Conservation (phyloP, 306 rosid species). For the Begonia peltatifolia region DNA sequence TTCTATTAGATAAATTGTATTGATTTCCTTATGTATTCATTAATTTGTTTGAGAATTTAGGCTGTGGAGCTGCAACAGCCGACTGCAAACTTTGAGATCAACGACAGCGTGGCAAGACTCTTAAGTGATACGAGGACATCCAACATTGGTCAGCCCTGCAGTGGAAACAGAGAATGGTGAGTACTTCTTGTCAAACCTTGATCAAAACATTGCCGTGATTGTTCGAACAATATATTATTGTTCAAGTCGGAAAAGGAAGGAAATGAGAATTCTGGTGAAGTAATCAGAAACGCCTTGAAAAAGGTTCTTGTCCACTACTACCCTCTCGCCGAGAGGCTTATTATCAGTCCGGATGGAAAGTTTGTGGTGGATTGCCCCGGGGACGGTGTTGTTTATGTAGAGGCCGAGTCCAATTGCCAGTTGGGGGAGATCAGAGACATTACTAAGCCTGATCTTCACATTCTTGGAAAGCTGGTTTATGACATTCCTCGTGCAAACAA, state of each 20-base stretch:
- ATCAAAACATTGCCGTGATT: constrained; percentile 50
- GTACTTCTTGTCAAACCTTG: constrained; percentile 68
- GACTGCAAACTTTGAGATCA: background rate
- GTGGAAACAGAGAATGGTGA: constrained; percentile 45
- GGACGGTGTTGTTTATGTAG: constrained; percentile 76
- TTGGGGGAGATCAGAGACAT: constrained; percentile 58
- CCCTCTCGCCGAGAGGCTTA: constrained; percentile 49
- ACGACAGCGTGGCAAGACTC: constrained; percentile 10
- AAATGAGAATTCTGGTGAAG: constrained; percentile 35
- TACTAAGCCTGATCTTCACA: constrained; percentile 53
- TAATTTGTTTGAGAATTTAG: background rate
- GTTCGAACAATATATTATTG: constrained; percentile 48
- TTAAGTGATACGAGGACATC: constrained; percentile 30
- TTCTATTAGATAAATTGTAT: background rate
- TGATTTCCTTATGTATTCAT: background rate
- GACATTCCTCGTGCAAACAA: constrained; percentile 43
- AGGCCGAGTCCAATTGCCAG: constrained; percentile 53
- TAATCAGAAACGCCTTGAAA: constrained; percentile 45
- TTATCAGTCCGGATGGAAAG: constrained; percentile 51
- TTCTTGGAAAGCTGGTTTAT: constrained; percentile 58
- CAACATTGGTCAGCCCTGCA: constrained; percentile 37
- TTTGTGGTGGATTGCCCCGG: constrained; percentile 57
- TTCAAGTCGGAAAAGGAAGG: constrained; percentile 37
- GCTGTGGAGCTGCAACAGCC: background rate
- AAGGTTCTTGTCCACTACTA: constrained; percentile 55